Base-by-base conservation (phyloP, 495 filamentous ascomycete species). In the Xylaria curta region DNA sequence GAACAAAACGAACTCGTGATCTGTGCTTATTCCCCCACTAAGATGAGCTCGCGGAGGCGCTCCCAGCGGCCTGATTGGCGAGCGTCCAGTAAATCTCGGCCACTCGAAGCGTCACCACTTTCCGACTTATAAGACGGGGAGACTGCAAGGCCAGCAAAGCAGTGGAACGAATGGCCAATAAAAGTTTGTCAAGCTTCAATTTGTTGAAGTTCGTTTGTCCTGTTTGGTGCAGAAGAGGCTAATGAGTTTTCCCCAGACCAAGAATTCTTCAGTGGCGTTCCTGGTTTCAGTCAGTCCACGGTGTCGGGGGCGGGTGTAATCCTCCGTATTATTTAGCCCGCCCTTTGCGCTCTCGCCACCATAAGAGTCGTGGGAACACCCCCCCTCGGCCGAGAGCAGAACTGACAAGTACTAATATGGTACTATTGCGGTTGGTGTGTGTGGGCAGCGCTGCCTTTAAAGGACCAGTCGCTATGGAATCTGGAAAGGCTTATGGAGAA, bases 1-100 rank as follows among this genome's bases (percentile, higher is more conserved):
- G 28, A 31, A 31, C 33, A 38, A 38, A 74, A 78, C 78, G 79
- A 81, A 81, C 79, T 61, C 74, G 67, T 81, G 79, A 78, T 79
- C 76, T 77, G 77, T 78, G 79, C 79, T 78, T 75, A 71, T 78
- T 72, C 76, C 64, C 76, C 76, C 66, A 66, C 56, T 68, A 63
- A 63, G 70, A 63, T 51, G 71, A 74, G 69, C 69, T 72, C 72
- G 67, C 71, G 65, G 66, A 76, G 71, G 33, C 71, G n/a, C 71
- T 44, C 47, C 60, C 68, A 58, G 72, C 63, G 51, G 70, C 74
- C 71, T 79, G 76, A 81, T 81, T 81, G 79, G 79, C 73, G 76
- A 75, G 74, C 64, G 46, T 64, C 67, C 72, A 78, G 72, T 70
- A 58, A 73, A 64, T 71, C 66, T 75, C 68, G 73, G 71, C 77